Evolutionary conservation across 306 rosid genomes (phyloP), one percentile per base, ranked within the genome.

Genomic region (Alnus glutinosa): DNA sequence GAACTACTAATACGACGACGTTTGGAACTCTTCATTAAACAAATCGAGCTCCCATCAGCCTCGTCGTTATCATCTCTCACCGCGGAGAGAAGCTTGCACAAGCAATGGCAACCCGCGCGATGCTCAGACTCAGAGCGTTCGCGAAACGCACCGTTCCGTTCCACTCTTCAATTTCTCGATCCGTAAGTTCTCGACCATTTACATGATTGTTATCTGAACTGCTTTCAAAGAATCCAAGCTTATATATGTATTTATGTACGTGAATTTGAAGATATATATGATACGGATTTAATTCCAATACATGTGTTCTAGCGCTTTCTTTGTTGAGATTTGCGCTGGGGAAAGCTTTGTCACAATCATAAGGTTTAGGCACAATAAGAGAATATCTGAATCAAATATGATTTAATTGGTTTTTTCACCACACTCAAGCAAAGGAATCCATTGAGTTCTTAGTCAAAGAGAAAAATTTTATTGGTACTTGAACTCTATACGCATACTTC

Each of bases 81-180:
- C 16, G 36, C 7, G 48, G 42, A 32, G 70, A 44, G 73, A 57
- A 36, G 11, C 23, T 11, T 30, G 46, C 68, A 32, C 11, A 37
- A 55, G 48, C 42, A 77, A 94, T 92, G 98, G 94, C 97, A 62
- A 79, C 51, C 32, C 74, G 82, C 23, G 55, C 54, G 62, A 70
- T 87, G 47, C 81, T 89, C 76, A 16, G 92, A 86, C 81, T 89
- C 76, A 16, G 92, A 86, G 89, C 89, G 71, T 50, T 92, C 13
- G 70, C 48, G 55, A 90, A 83, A 88, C 89, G 88, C 83, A 4
- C 80, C 75, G 57, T 68, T 75, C 83, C 78, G 19, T 74, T 68
- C 79, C 79, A 78, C 57, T 15, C 87, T 6, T 74, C 86, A 74
- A 1, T 57, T 73, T 66, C 64, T 76, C 88, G 97, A 85, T 83